Conservation (phyloP, 257 asterid species). For the Leonotis leonurus region DNA sequence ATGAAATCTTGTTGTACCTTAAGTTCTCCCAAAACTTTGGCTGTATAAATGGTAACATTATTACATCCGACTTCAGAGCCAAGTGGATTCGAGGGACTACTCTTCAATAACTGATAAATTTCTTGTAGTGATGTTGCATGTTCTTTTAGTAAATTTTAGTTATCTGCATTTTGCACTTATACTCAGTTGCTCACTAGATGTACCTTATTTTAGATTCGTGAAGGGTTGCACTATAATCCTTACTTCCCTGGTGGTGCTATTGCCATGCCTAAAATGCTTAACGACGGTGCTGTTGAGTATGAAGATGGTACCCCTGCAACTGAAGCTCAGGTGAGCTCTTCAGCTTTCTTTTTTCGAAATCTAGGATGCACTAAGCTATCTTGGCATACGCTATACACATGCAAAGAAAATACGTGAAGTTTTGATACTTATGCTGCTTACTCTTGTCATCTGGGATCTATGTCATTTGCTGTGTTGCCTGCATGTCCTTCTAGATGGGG, state of each 20-base stretch:
- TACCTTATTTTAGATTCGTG: slow-evolving; percentile 49
- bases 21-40: neutral
- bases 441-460: neutral
- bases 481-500: slow-evolving; percentile 53
- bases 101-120: neutral
- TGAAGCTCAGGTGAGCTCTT: slow-evolving; percentile 54
- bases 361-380: neutral
- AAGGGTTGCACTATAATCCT: slow-evolving; percentile 72
- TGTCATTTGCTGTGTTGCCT: neutral
- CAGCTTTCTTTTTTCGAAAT: neutral
- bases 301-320: slow-evolving; percentile 86
- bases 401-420: too few relatives aligned
- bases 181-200: slow-evolving; percentile 8
- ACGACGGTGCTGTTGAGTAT: slow-evolving; percentile 73
- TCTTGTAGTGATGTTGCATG: neutral
- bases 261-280: slow-evolving; percentile 87
- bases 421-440: neutral
- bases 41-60: neutral
- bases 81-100: neutral
- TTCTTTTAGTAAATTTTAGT: neutral
- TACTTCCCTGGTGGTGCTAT: slow-evolving; percentile 88
- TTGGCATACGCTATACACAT: neutral
- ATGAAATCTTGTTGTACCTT: neutral
- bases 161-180: neutral
- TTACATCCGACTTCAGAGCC: neutral